These are phyloP conservation scores for Physcomitrium patens DNA, from an alignment of 225 moss, liverwort and hornwort genomes.

Conservation along the genomic window DNA sequence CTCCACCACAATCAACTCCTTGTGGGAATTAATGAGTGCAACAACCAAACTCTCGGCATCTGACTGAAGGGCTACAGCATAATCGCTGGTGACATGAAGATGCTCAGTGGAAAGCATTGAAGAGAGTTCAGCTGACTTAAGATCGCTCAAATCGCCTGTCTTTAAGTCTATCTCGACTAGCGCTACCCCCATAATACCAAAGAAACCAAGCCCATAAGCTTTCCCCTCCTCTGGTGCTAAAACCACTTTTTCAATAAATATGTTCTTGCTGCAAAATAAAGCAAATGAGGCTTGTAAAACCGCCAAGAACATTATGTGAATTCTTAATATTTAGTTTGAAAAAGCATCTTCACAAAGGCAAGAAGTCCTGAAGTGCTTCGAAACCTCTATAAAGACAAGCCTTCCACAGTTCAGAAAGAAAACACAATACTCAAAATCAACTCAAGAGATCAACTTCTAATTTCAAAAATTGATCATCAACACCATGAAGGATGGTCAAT, in stretches of 20 bases:
- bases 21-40: conserved; percentile 43
- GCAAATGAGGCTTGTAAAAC: conserved; percentile 4
- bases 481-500: conserved; percentile 8
- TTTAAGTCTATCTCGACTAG: conserved; percentile 73
- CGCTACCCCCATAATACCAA: conserved; percentile 65
- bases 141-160: conserved; percentile 64
- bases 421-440: conserved; percentile 2
- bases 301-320: background rate
- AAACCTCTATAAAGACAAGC: background rate
- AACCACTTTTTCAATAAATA: conserved; percentile 54
- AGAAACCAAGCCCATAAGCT: conserved; percentile 80
- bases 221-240: conserved; percentile 56
- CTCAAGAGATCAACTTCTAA: background rate
- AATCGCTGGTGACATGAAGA: conserved; percentile 58
- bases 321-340: background rate
- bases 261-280: conserved; percentile 52
- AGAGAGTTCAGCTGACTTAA: conserved; percentile 54
- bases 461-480: conserved; percentile 5
- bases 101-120: conserved; percentile 57
- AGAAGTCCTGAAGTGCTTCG: background rate
- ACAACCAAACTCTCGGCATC: conserved; percentile 56
- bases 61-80: conserved; percentile 73
- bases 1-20: conserved; percentile 48
- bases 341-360: background rate
- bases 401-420: background rate